A percentile compares a stretch with the other conserved stretches of the same genome.
Evolutionary conservation across 2,329 filamentous ascomycete species (phyloP).

Genomic region (Ilyonectria destructans): DNA sequence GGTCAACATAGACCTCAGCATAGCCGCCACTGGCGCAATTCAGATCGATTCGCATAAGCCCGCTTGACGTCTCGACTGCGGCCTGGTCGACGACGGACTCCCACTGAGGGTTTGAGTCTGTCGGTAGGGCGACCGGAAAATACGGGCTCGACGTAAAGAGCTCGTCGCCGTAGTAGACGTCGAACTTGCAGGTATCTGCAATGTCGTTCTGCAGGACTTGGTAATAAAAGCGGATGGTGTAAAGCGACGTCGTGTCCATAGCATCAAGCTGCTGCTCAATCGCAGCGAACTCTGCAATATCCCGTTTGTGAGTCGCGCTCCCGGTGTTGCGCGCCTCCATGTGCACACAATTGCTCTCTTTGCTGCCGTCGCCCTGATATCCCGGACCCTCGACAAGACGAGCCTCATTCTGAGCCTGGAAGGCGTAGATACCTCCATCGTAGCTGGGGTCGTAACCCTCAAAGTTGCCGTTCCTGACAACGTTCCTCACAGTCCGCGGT

Average conservation of each 20-base stretch:
- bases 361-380: conserved; percentile 33
- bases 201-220: conserved; percentile 33
- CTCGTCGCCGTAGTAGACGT: conserved; percentile 39
- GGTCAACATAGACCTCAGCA: conserved; percentile 43
- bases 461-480: conserved; percentile 42
- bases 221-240: conserved; percentile 46
- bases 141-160: conserved; percentile 39
- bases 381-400: conserved; percentile 40
- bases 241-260: conserved; percentile 35
- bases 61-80: conserved; percentile 36
- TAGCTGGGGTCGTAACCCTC: conserved; percentile 39
- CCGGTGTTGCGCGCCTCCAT: conserved; percentile 19
- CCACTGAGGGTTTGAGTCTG: conserved; percentile 24
- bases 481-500: conserved; percentile 32
- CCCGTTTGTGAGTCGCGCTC: conserved; percentile 9
- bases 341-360: conserved; percentile 39
- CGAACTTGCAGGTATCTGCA: conserved; percentile 38
- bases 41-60: conserved; percentile 41
- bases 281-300: conserved; percentile 24
- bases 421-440: conserved; percentile 42
- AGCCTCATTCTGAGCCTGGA: conserved; percentile 30
- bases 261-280: conserved; percentile 41
- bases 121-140: conserved; percentile 32
- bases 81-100: conserved; percentile 33
- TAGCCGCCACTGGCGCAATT: conserved; percentile 37